Evolutionary conservation across 176 grass and related monocot genomes (phyloP).

Genomic region (Carex scoparia): DNA sequence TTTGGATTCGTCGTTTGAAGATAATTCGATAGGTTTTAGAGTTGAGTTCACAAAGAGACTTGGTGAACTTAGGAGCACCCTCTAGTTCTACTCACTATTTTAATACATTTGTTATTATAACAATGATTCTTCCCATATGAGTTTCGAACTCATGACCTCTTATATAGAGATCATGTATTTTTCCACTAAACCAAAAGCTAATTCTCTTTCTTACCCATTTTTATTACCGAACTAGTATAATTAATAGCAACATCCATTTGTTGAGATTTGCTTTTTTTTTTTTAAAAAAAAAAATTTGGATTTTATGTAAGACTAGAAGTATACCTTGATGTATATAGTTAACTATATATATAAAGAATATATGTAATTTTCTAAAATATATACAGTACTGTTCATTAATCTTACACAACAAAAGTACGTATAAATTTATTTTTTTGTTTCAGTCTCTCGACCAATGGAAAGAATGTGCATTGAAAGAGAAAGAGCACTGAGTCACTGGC

Average conservation of each 20-base stretch:
- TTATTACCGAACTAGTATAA: not conserved
- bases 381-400: not conserved
- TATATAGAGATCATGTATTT: too few species aligned
- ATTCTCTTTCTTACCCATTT: not conserved
- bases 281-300: not conserved
- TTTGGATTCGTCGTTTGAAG: too few species aligned
- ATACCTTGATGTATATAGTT: too few species aligned
- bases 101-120: too few species aligned
- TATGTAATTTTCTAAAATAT: not conserved
- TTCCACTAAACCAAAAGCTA: too few species aligned
- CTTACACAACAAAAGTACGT: not conserved
- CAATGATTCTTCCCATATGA: too few species aligned
- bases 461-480: constrained; percentile 12
- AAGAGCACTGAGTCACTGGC: constrained; percentile 22
- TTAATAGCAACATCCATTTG: not conserved
- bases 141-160: too few species aligned
- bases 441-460: not conserved
- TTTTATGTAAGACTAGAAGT: not conserved
- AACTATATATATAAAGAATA: not conserved
- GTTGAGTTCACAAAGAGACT: too few species aligned
- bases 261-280: not conserved
- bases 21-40: too few species aligned
- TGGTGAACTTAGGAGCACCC: too few species aligned
- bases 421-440: not conserved
- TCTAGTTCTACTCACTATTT: too few species aligned